These are phyloP conservation scores for Amesomyces nigricolor DNA, from an alignment of 2,329 filamentous ascomycete species.

Conservation along the genomic window DNA sequence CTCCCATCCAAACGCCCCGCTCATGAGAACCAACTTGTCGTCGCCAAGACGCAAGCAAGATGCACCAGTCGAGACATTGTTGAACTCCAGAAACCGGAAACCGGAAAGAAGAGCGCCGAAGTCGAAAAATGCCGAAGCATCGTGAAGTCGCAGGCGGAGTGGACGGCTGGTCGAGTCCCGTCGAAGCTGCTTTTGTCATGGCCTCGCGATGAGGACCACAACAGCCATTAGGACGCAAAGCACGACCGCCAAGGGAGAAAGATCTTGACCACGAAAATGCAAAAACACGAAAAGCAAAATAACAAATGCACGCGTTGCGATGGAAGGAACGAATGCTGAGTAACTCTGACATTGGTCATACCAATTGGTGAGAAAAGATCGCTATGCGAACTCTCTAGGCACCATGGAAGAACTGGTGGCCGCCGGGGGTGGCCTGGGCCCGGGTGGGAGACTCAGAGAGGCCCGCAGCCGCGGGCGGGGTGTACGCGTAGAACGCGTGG, in stretches of 20 bases:
- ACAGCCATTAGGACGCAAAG: not conserved
- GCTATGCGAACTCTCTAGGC: not conserved
- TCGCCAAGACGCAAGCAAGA: slow-evolving; percentile 1
- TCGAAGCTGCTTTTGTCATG: not conserved
- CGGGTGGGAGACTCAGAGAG: slow-evolving; percentile 5
- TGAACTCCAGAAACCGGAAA: not conserved
- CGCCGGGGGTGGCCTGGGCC: not conserved
- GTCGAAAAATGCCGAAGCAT: not conserved
- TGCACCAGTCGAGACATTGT: slow-evolving; percentile 1
- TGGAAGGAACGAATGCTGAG: slow-evolving; percentile 11
- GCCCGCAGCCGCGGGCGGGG: not conserved
- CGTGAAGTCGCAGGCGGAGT: slow-evolving; percentile 1
- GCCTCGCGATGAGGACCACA: not conserved
- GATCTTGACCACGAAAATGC: not conserved
- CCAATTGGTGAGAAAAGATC: not conserved
- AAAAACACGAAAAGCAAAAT: not conserved
- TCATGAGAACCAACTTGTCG: not conserved
- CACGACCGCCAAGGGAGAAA: not conserved
- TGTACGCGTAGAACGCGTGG: slow-evolving; percentile 11
- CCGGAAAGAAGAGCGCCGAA: not conserved
- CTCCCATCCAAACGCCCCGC: slow-evolving; percentile 5
- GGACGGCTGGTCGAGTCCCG: not conserved
- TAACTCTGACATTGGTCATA: slow-evolving; percentile 10
- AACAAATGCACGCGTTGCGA: not conserved
- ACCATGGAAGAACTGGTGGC: slow-evolving; percentile 1